A percentile compares a stretch with the other conserved stretches of the same genome.
Conservation (phyloP, 2,329 filamentous ascomycete genomes). For the Diaporthe sp. region DNA sequence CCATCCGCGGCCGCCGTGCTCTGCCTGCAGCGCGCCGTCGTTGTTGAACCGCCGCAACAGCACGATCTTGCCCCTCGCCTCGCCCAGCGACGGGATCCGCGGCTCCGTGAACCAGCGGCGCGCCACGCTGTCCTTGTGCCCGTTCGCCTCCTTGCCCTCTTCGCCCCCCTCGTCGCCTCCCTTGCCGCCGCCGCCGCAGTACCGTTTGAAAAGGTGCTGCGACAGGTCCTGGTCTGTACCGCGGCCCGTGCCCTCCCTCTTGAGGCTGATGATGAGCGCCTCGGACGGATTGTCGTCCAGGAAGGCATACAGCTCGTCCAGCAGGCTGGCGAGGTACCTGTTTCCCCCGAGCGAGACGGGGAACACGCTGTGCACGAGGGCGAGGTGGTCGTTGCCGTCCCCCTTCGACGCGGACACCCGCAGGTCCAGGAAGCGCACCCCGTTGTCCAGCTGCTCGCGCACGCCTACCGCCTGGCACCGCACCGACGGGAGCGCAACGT, state of each 20-base stretch:
- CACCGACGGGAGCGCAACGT: conserved; percentile 90
- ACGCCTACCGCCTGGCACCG: conserved; percentile 90
- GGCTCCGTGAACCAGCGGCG: conserved; percentile 83
- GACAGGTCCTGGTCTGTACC: conserved; percentile 85
- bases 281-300: conserved; percentile 84
- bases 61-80: conserved; percentile 85
- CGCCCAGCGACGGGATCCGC: conserved; percentile 82
- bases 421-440: conserved; percentile 94
- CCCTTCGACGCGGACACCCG: conserved; percentile 71
- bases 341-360: conserved; percentile 86
- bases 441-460: conserved; percentile 85
- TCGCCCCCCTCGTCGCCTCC: background rate
- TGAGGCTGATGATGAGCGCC: conserved; percentile 87
- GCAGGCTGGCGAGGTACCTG: conserved; percentile 82
- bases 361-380: conserved; percentile 91
- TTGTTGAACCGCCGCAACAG: conserved; percentile 85
- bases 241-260: conserved; percentile 89
- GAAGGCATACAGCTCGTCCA: conserved; percentile 81
- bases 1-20: conserved; percentile 66
- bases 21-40: conserved; percentile 65
- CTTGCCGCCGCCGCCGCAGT: conserved; percentile 63
- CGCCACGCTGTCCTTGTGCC: conserved; percentile 45
- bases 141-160: conserved; percentile 48
- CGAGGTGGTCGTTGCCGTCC: conserved; percentile 73
- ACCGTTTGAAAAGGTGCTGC: conserved; percentile 79